Conservation (phyloP, 2,329 filamentous ascomycete species). For the Didymella arachidicola region DNA sequence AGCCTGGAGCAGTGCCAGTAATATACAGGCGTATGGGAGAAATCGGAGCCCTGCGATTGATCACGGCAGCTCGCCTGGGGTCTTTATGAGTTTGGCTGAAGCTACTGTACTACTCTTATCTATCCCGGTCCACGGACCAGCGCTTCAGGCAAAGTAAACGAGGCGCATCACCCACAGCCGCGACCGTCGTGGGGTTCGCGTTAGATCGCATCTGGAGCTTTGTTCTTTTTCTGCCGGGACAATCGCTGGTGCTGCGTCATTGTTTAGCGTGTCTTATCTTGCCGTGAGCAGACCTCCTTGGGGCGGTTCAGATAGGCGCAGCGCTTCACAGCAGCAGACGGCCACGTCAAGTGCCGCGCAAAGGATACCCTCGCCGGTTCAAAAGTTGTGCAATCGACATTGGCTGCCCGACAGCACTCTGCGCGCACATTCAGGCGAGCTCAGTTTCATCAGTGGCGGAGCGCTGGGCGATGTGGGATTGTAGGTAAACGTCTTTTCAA, state of each 20-base stretch:
- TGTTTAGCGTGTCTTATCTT: constrained; percentile 36
- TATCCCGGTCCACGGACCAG: constrained; percentile 46
- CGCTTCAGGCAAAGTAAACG: constrained; percentile 48
- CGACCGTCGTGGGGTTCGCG: constrained; percentile 49
- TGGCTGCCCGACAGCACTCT: constrained; percentile 16
- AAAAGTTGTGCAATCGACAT: constrained; percentile 13
- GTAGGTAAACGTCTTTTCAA: constrained; percentile 25
- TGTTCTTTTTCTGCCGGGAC: constrained; percentile 44
- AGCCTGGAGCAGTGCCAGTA: constrained; percentile 36
- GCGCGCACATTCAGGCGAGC: constrained; percentile 14
- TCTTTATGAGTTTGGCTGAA: constrained; percentile 42
- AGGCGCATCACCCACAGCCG: constrained; percentile 44
- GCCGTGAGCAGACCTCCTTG: constrained; percentile 28
- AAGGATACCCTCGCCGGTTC: constrained; percentile 23
- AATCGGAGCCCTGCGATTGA: constrained; percentile 43
- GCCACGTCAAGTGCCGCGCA: constrained; percentile 24
- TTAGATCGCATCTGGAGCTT: constrained; percentile 42
- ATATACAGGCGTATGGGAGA: constrained; percentile 45
- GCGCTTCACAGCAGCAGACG: constrained; percentile 9
- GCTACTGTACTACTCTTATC: constrained; percentile 49
- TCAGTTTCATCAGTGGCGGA: constrained; percentile 36
- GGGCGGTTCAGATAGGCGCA: constrained; percentile 25
- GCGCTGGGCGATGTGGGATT: constrained; percentile 39
- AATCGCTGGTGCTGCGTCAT: constrained; percentile 39
- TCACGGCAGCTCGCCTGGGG: constrained; percentile 40